phyloP scores from a whole-genome alignment of 768 basidiomycete species.

The Leucocoprinus leucothites region DNA sequence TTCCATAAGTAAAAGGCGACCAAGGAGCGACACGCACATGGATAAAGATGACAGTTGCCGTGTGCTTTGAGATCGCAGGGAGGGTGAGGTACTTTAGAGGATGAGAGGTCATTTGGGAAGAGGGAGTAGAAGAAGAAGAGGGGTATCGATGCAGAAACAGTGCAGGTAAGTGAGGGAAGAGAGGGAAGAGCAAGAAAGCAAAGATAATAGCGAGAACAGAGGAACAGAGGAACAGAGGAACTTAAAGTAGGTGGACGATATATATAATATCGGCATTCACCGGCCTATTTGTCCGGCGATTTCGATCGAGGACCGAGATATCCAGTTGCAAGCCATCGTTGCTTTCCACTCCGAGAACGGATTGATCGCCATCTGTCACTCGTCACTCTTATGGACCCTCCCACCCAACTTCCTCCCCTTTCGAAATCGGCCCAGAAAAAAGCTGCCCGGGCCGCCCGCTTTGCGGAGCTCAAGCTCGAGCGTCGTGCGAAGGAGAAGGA shows the following conservation, averaged over 20 bases:
- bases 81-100: constrained; percentile 51
- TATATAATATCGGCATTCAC: constrained; percentile 48
- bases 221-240: constrained; percentile 19
- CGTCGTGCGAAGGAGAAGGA: constrained; percentile 77
- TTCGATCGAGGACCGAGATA: neutral
- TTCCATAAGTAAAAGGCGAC: neutral
- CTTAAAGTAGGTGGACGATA: constrained; percentile 23
- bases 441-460: constrained; percentile 65
- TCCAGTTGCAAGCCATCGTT: neutral
- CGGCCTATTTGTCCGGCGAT: constrained; percentile 20
- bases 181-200: constrained; percentile 20
- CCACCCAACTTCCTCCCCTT: constrained; percentile 29
- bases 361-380: constrained; percentile 10
- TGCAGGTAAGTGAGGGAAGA: constrained; percentile 14
- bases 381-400: constrained; percentile 10
- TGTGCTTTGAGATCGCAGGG: constrained; percentile 59
- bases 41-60: constrained; percentile 85
- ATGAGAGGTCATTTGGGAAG: constrained; percentile 25
- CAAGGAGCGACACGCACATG: constrained; percentile 55
- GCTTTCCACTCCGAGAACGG: neutral
- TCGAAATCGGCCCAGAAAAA: constrained; percentile 82
- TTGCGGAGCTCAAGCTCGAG: constrained; percentile 65
- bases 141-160: constrained; percentile 11
- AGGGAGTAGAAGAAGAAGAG: constrained; percentile 8
- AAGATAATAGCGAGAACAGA: constrained; percentile 21